A percentile compares a stretch with the other conserved stretches of the same genome.
Evolutionary conservation across 768 basidiomycete species (phyloP).

Genomic region (Agaricus blazei): DNA sequence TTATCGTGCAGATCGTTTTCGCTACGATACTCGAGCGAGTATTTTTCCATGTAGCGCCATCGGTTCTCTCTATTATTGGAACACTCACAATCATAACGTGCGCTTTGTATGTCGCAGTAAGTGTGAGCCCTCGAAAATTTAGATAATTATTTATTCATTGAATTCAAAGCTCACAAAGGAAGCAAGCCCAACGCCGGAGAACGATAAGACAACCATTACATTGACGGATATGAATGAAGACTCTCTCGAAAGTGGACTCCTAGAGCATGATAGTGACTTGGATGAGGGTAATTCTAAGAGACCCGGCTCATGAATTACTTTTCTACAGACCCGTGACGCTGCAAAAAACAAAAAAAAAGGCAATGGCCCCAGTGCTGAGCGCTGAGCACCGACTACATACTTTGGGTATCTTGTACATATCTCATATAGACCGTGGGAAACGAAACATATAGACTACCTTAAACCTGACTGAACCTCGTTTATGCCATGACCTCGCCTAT

Average conservation of each 20-base stretch:
- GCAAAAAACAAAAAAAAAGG: no score
- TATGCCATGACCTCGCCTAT: conserved; percentile 3
- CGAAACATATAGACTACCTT: neutral
- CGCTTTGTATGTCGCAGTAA: conserved; percentile 63
- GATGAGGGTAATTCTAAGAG: neutral
- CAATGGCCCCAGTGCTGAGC: no score
- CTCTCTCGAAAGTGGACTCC: conserved; percentile 3
- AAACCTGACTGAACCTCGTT: neutral
- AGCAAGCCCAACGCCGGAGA: neutral
- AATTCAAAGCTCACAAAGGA: conserved; percentile 5
- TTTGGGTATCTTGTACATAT: no score
- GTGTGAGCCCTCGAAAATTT: conserved; percentile 12
- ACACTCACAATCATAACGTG: conserved; percentile 58
- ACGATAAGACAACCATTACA: neutral
- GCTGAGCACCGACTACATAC: no score
- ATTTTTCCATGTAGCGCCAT: conserved; percentile 58
- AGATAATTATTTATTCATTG: neutral
- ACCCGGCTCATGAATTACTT: neutral
- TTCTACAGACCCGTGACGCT: no score
- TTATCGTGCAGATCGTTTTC: conserved; percentile 51
- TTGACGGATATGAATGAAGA: neutral
- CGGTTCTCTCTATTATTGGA: conserved; percentile 56
- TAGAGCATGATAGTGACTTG: neutral
- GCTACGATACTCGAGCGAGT: conserved; percentile 59
- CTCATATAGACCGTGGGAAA: neutral